Conservation (phyloP, 2,329 filamentous ascomycete genomes). For the Colletotrichum sp. region DNA sequence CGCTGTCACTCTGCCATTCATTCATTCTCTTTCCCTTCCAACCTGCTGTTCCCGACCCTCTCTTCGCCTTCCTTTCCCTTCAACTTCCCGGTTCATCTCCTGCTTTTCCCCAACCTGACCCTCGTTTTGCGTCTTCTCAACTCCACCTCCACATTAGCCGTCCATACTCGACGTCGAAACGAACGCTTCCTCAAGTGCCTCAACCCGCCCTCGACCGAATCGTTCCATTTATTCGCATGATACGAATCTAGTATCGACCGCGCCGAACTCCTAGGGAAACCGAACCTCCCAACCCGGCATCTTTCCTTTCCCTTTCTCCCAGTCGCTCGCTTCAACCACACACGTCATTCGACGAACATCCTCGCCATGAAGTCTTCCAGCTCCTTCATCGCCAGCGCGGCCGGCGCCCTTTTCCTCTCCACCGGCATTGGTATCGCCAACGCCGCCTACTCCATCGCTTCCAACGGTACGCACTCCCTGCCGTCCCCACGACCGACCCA, state of each 20-base stretch:
- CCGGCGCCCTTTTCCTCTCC: neutral
- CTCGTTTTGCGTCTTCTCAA: conserved; percentile 1
- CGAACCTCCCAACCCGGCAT: neutral
- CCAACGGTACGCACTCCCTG: conserved; percentile 1
- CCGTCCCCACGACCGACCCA: neutral
- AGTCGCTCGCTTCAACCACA: conserved; percentile 12
- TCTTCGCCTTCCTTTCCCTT: neutral
- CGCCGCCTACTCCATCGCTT: conserved; percentile 14
- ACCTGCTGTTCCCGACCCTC: neutral
- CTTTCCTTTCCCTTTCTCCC: neutral
- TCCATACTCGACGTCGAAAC: neutral
- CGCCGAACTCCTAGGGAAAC: neutral
- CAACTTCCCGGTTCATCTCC: conserved; percentile 2
- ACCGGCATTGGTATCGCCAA: neutral
- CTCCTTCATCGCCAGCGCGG: conserved; percentile 6
- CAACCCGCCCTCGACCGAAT: neutral
- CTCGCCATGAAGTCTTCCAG: conserved; percentile 1
- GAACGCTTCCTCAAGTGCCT: neutral
- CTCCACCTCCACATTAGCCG: neutral
- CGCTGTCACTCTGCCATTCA: conserved; percentile 10
- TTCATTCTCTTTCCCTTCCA: neutral
- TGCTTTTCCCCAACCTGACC: conserved; percentile 2
- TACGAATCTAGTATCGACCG: neutral
- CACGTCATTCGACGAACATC: neutral
- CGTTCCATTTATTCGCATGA: neutral